phyloP scores from a whole-genome alignment of 768 basidiomycete genomes.

The Royoungia palumana region DNA sequence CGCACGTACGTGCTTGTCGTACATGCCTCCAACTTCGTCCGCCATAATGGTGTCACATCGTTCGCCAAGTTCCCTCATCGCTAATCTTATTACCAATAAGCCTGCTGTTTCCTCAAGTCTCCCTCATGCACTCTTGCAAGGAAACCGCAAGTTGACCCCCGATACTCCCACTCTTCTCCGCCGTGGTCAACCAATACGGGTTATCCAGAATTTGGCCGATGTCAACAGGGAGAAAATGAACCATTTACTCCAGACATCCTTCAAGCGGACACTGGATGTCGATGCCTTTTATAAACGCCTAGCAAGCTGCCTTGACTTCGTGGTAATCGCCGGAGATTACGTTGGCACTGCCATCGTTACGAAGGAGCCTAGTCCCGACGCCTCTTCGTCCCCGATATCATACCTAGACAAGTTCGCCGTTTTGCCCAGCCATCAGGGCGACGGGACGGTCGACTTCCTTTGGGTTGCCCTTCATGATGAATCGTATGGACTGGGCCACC shows the following conservation, averaged over 20 bases:
- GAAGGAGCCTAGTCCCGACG: slow-evolving; percentile 42
- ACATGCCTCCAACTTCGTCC: slow-evolving; percentile 92
- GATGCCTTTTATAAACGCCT: slow-evolving; percentile 78
- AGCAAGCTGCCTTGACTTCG: slow-evolving; percentile 77
- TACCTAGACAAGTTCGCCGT: slow-evolving; percentile 99
- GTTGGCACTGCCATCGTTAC: slow-evolving; percentile 94
- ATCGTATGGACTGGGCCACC: slow-evolving; percentile 92
- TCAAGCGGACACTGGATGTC: slow-evolving; percentile 68
- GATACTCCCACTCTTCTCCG: slow-evolving; percentile 93
- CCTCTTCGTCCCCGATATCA: slow-evolving; percentile 51
- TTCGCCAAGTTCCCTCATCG: slow-evolving; percentile 92
- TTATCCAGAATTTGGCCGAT: slow-evolving; percentile 65
- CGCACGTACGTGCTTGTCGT: slow-evolving; percentile 79
- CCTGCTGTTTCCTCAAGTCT: slow-evolving; percentile 94
- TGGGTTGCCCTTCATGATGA: slow-evolving; percentile 99
- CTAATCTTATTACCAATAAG: slow-evolving; percentile 96
- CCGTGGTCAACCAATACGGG: slow-evolving; percentile 81
- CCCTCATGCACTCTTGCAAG: slow-evolving; percentile 88
- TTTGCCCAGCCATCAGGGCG: slow-evolving; percentile 90
- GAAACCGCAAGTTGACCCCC: slow-evolving; percentile 77
- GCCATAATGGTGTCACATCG: slow-evolving; percentile 98
- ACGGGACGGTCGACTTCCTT: slow-evolving; percentile 98
- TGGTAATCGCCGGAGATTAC: slow-evolving; percentile 93
- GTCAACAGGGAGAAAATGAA: slow-evolving; percentile 77
- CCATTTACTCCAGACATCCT: slow-evolving; percentile 82